Percentiles rank a stretch among this genome's conserved stretches.
These are phyloP conservation scores for Fusarium clavum DNA, from an alignment of 2,329 filamentous ascomycete species.

Conservation along the genomic window DNA sequence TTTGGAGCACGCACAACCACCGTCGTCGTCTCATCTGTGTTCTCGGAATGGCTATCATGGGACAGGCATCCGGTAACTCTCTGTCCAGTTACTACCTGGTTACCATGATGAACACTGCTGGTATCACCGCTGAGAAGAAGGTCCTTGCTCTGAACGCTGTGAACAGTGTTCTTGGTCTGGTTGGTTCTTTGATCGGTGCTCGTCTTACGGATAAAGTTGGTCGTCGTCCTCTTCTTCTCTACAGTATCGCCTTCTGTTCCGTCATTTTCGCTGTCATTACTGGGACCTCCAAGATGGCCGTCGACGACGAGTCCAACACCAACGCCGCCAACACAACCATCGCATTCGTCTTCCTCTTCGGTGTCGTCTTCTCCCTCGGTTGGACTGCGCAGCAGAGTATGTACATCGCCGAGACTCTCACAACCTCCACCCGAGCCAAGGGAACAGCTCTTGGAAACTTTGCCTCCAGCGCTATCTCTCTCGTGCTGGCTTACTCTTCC, in stretches of 20 bases:
- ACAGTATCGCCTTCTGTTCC: conserved; percentile 54
- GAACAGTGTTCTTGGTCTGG: conserved; percentile 60
- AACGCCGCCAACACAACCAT: conserved; percentile 38
- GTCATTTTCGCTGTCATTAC: conserved; percentile 61
- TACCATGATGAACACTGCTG: conserved; percentile 51
- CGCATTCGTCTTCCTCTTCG: conserved; percentile 60
- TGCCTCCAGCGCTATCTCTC: conserved; percentile 52
- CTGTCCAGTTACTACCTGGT: conserved; percentile 67
- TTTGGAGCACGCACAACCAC: conserved; percentile 61
- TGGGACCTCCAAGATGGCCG: conserved; percentile 13
- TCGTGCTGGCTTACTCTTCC: conserved; percentile 58
- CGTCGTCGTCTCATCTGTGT: conserved; percentile 65
- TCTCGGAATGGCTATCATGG: conserved; percentile 64
- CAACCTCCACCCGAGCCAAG: conserved; percentile 51
- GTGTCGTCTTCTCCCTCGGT: conserved; percentile 63
- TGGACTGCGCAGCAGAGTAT: conserved; percentile 60
- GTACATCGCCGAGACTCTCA: conserved; percentile 52
- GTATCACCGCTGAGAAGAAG: conserved; percentile 50
- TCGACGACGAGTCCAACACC: conserved; percentile 46
- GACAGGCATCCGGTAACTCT: conserved; percentile 65
- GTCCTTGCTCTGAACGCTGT: conserved; percentile 63
- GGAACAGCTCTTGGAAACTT: conserved; percentile 56
- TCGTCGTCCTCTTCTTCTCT: conserved; percentile 63
- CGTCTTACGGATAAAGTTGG: conserved; percentile 56
- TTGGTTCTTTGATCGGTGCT: conserved; percentile 57